A percentile compares a stretch with the other conserved stretches of the same genome.
Conservation (phyloP, 768 basidiomycete genomes). For the Rhodosporidiobolus odoratus region DNA sequence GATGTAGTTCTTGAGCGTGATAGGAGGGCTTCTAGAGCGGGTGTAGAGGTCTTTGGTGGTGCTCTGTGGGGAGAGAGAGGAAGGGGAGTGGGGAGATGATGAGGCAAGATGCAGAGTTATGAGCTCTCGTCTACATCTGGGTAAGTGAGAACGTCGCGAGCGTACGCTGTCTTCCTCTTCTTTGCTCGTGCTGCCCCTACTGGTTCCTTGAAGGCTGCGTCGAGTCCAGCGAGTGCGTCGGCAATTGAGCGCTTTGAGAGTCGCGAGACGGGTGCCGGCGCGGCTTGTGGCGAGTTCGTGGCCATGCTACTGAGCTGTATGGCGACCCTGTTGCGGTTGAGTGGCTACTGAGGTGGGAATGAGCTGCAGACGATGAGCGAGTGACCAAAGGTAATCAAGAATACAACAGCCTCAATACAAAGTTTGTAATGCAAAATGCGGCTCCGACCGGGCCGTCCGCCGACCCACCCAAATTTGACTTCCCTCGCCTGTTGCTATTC, state of each 20-base stretch:
- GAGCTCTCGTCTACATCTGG: background rate
- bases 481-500: no score
- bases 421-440: no score
- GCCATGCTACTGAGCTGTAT: no score
- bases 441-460: no score
- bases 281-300: no score
- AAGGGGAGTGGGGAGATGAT: background rate
- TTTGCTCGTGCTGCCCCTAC: background rate
- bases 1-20: background rate
- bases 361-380: no score
- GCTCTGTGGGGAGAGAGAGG: background rate
- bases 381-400: no score
- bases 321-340: no score
- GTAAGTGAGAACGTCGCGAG: background rate
- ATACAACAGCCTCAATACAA: no score
- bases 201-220: background rate
- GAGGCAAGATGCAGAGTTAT: background rate
- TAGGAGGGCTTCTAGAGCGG: constrained; percentile 28
- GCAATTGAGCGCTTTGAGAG: constrained; percentile 4
- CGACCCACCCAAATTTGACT: no score
- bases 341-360: no score
- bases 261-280: no score
- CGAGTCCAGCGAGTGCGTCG: constrained; percentile 5
- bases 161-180: constrained; percentile 5
- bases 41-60: constrained; percentile 10